Evolutionary conservation across 2,329 filamentous ascomycete genomes (phyloP).

Genomic region (Colletotrichum neosansevieriae): DNA sequence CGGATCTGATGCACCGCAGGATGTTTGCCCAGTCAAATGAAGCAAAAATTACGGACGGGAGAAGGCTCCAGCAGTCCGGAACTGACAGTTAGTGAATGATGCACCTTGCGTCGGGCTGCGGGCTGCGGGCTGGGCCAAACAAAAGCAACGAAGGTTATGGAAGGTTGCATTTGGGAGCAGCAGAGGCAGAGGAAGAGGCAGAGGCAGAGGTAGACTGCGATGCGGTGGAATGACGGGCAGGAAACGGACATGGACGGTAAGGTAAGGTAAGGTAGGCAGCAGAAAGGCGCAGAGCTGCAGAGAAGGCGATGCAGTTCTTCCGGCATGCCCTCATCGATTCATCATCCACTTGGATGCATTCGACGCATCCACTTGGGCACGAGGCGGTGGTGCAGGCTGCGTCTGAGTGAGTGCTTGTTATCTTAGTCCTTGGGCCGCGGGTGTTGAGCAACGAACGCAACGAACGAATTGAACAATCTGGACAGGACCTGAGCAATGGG

Average conservation of each 20-base stretch:
- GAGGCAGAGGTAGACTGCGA: not conserved
- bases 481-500: slow-evolving; percentile 14
- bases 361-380: slow-evolving; percentile 36
- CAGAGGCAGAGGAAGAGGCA: slow-evolving; percentile 2
- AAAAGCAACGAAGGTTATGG: slow-evolving; percentile 9
- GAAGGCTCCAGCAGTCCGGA: slow-evolving; percentile 29
- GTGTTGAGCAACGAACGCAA: not conserved
- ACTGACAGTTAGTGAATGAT: slow-evolving; percentile 22
- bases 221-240: slow-evolving; percentile 26
- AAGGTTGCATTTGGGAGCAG: slow-evolving; percentile 20
- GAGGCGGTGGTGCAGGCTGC: slow-evolving; percentile 10
- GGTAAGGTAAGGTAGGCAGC: not conserved
- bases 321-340: slow-evolving; percentile 1
- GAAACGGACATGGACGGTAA: not conserved
- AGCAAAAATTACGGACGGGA: slow-evolving; percentile 4
- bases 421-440: slow-evolving; percentile 8
- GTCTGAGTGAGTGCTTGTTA: not conserved
- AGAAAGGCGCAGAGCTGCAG: slow-evolving; percentile 29
- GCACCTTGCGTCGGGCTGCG: slow-evolving; percentile 4
- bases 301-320: slow-evolving; percentile 12
- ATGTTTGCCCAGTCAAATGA: slow-evolving; percentile 7
- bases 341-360: slow-evolving; percentile 27
- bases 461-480: not conserved
- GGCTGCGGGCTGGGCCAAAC: slow-evolving; percentile 6
- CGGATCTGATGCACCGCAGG: slow-evolving; percentile 8